These are phyloP conservation scores for Lasiosphaeris hirsuta DNA, from an alignment of 495 filamentous ascomycete species.

Conservation along the genomic window DNA sequence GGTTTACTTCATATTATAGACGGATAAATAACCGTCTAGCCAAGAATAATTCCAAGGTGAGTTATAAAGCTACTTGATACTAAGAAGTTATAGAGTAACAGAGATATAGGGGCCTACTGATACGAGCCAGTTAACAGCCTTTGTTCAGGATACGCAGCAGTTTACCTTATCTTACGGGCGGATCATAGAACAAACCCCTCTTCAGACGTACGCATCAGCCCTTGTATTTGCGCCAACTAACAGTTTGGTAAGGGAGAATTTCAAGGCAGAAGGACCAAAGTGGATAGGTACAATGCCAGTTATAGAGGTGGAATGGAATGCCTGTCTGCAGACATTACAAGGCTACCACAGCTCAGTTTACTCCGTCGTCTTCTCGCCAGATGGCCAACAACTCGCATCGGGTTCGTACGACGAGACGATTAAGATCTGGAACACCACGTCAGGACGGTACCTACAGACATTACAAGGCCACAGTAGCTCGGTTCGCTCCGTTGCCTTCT, in stretches of 20 bases:
- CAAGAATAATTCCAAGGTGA: too few relatives aligned
- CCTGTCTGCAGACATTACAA: conserved; percentile 1
- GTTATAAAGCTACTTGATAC: too few relatives aligned
- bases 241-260: conserved; percentile 17
- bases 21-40: too few relatives aligned
- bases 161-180: conserved; percentile 27
- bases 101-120: not conserved
- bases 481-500: conserved; percentile 35
- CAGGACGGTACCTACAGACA: conserved; percentile 5
- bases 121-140: not conserved
- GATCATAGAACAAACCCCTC: conserved; percentile 25
- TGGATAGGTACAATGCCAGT: conserved; percentile 19
- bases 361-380: conserved; percentile 20
- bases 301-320: conserved; percentile 13
- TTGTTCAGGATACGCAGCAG: conserved; percentile 18
- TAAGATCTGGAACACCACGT: conserved; percentile 34
- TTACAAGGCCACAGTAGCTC: conserved; percentile 16
- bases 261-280: conserved; percentile 9
- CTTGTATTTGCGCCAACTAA: conserved; percentile 16
- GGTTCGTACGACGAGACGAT: conserved; percentile 29
- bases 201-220: conserved; percentile 16
- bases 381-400: conserved; percentile 24
- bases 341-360: too few relatives aligned
- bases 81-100: too few relatives aligned
- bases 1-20: too few relatives aligned